Evolutionary conservation across 305 asterid species (phyloP).

Genomic region (Solanum hybrid): DNA sequence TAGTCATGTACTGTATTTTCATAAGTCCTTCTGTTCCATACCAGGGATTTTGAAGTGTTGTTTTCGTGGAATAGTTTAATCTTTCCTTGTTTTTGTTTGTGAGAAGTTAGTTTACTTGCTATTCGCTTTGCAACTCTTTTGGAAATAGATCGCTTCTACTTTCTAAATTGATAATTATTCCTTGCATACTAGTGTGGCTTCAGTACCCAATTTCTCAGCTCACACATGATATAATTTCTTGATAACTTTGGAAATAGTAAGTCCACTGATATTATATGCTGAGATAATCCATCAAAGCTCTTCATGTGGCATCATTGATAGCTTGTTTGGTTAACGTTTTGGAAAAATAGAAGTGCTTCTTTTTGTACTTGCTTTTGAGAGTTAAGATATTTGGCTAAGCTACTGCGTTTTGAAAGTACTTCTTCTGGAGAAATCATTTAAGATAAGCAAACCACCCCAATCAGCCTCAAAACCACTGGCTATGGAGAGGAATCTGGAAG

Average conservation of each 20-base stretch:
- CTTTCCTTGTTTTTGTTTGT: not conserved
- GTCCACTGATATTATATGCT: not conserved
- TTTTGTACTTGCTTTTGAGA: not conserved
- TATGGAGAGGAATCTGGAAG: not conserved
- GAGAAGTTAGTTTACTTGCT: not conserved
- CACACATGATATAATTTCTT: not conserved
- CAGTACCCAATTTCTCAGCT: not conserved
- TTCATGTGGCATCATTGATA: not conserved
- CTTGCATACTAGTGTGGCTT: not conserved
- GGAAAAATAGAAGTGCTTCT: not conserved
- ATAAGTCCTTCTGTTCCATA: not conserved
- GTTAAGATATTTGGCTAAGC: not conserved
- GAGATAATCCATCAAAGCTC: not conserved
- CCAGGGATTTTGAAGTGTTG: not conserved
- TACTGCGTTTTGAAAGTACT: not conserved
- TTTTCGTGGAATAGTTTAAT: not conserved
- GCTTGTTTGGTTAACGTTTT: not conserved
- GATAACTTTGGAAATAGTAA: not conserved
- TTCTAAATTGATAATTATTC: not conserved
- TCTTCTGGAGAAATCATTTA: not conserved
- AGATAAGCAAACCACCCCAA: not conserved
- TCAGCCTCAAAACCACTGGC: not conserved
- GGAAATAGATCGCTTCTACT: not conserved
- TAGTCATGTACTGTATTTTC: not conserved
- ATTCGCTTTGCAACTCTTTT: not conserved